Evolutionary conservation across 1,284 basidiomycete species (phyloP), one percentile per base, ranked within the genome.

Genomic region (Blastosporella zonata): DNA sequence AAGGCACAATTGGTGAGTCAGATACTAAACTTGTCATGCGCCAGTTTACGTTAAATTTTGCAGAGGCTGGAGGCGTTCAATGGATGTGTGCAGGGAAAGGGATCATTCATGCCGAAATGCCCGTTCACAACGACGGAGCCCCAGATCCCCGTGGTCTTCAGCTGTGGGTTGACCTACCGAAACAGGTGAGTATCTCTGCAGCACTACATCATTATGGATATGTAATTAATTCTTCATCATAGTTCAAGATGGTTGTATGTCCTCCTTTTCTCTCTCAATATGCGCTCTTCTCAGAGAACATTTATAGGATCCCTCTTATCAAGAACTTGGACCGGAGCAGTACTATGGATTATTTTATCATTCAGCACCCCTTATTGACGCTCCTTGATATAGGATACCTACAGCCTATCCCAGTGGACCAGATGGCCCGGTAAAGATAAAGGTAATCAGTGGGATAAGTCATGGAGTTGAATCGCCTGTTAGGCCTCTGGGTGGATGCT

Each of bases 161-260:
- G 62, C 80, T 98, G 21, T 97, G 95, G 96, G 74, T 97, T 38
- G 95, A 97, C 68, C 73, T 98, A 13, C 96, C 95, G 0, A 86
- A 87, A 59, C 64, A 88, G 65, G 81, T 81, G 57, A 33, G 66
- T 7, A 12, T 18, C 17, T 17, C n/a, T n/a, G 2, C 27, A 20
- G 10, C 17, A 21, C 6, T 43, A 27, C 45, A 72, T 42, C 71
- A 33, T 13, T 6, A 4, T 12, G 4, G n/a, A 13, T 12, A 7
- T 15, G 31, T 33, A 33, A 10, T 33, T 12, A 15, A 33, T 33
- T 10, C 60, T n/a, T n/a, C n/a, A n/a, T n/a, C n/a, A 12, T 13
- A 87, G 69, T 79, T 82, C 67, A 98, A 97, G 69, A 89, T 94
- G 79, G 80, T 85, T 64, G 77, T 83, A 68, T 58, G 81, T 71